Evolutionary conservation across 306 rosid species (phyloP).

Genomic region (Ormosia emarginata): DNA sequence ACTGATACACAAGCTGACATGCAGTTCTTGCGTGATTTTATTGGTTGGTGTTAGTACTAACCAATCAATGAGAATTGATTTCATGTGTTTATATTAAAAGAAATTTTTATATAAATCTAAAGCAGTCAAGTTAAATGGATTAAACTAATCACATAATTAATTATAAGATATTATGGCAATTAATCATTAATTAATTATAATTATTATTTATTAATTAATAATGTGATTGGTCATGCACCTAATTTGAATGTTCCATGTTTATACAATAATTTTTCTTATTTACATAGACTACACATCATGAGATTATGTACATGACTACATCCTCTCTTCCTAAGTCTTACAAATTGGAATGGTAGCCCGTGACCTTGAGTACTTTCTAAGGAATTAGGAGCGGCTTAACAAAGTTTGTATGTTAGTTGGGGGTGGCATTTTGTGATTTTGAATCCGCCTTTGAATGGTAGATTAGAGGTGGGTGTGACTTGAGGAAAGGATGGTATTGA

Average conservation of each 20-base stretch:
- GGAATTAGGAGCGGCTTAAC: not conserved
- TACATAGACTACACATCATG: not conserved
- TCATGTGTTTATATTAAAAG: not conserved
- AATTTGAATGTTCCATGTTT: too few species aligned
- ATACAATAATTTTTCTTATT: too few species aligned
- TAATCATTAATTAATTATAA: too few species aligned
- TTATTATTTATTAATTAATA: too few species aligned
- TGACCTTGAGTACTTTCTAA: not conserved
- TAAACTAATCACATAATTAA: too few species aligned
- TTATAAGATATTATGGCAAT: too few species aligned
- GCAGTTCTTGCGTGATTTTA: not conserved
- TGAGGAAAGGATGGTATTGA: constrained; percentile 28
- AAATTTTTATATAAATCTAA: too few species aligned
- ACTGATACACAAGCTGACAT: too few species aligned
- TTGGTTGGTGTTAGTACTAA: not conserved
- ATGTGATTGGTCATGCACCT: too few species aligned
- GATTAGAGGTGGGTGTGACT: constrained; percentile 34
- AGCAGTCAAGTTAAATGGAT: too few species aligned
- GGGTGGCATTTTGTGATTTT: not conserved
- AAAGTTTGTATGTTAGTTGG: constrained; percentile 42
- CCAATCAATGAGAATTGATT: not conserved
- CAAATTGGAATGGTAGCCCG: not conserved
- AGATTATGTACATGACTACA: not conserved
- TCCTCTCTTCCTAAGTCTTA: not conserved
- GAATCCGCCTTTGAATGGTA: constrained; percentile 58